Evolutionary conservation across 2,329 filamentous ascomycete species (phyloP).

Genomic region (Aspergillus aculeatinus): DNA sequence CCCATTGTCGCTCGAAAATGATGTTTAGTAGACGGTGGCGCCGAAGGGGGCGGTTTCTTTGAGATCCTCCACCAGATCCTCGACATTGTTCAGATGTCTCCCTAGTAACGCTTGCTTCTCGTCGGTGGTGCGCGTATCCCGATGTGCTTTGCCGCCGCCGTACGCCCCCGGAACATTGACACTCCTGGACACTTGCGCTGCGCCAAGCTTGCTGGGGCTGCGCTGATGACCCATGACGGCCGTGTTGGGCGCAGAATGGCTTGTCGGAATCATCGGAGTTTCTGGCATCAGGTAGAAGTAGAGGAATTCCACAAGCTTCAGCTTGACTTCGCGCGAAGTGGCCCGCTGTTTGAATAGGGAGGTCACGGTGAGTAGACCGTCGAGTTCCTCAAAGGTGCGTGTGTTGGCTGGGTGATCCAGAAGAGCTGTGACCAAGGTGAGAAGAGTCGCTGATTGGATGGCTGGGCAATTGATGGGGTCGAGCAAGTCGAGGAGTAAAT

Average conservation of each 20-base stretch:
- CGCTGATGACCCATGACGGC: constrained; percentile 57
- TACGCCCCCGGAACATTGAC: constrained; percentile 31
- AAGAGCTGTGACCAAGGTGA: constrained; percentile 85
- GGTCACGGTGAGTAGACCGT: constrained; percentile 87
- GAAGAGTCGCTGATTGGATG: constrained; percentile 84
- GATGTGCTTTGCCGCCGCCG: constrained; percentile 26
- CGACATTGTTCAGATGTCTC: constrained; percentile 75
- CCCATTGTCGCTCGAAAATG: constrained; percentile 14
- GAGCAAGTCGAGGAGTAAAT: constrained; percentile 89
- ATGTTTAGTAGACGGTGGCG: constrained; percentile 42
- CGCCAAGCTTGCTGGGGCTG: constrained; percentile 67
- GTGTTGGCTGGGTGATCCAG: constrained; percentile 85
- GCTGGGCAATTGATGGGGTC: constrained; percentile 88
- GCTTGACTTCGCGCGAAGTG: constrained; percentile 84
- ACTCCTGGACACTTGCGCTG: constrained; percentile 54
- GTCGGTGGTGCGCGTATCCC: constrained; percentile 64
- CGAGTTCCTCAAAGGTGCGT: constrained; percentile 85
- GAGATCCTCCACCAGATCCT: constrained; percentile 80
- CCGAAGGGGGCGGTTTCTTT: constrained; percentile 75
- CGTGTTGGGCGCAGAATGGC: constrained; percentile 36
- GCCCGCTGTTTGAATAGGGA: constrained; percentile 87
- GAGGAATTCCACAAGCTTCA: constrained; percentile 94
- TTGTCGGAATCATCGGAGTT: constrained; percentile 47
- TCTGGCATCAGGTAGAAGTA: constrained; percentile 99
- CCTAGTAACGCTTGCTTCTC: constrained; percentile 81